phyloP scores from a whole-genome alignment of 2,329 filamentous ascomycete genomes.

The Zopfia rhizophila region DNA sequence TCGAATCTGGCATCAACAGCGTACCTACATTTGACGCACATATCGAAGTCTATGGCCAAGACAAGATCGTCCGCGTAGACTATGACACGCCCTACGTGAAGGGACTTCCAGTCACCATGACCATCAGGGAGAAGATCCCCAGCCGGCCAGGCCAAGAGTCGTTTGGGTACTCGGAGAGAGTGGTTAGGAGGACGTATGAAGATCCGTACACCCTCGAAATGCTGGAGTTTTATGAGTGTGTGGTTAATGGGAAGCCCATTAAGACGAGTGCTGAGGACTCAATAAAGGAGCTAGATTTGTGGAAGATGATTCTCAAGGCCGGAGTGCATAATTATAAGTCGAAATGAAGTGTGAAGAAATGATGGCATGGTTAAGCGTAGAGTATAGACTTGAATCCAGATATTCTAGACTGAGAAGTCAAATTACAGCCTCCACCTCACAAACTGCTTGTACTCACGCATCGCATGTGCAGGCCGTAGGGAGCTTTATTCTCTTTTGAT shows the following conservation, averaged over 20 bases:
- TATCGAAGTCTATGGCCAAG: constrained; percentile 14
- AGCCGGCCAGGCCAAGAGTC: constrained; percentile 26
- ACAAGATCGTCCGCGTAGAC: constrained; percentile 18
- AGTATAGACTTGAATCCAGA: too few relatives aligned
- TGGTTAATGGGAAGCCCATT: constrained; percentile 37
- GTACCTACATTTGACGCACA: constrained; percentile 21
- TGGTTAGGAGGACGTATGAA: constrained; percentile 46
- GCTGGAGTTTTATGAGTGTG: constrained; percentile 47
- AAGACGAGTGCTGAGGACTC: constrained; percentile 52
- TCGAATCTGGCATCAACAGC: constrained; percentile 19
- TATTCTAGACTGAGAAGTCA: too few relatives aligned
- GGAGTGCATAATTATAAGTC: too few relatives aligned
- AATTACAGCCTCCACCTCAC: too few relatives aligned
- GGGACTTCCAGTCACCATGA: constrained; percentile 24
- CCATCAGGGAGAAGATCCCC: constrained; percentile 45
- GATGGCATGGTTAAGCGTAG: too few relatives aligned
- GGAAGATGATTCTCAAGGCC: too few relatives aligned
- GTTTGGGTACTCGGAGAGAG: constrained; percentile 31
- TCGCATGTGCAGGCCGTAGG: too few relatives aligned
- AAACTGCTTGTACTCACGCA: too few relatives aligned
- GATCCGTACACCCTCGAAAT: constrained; percentile 52
- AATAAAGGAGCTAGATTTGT: constrained; percentile 46
- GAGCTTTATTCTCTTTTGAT: too few relatives aligned
- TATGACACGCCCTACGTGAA: constrained; percentile 23
- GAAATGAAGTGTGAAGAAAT: too few relatives aligned